These are phyloP conservation scores for Nicotiana attenuata DNA, from an alignment of 257 asterid genomes.

Conservation along the genomic window DNA sequence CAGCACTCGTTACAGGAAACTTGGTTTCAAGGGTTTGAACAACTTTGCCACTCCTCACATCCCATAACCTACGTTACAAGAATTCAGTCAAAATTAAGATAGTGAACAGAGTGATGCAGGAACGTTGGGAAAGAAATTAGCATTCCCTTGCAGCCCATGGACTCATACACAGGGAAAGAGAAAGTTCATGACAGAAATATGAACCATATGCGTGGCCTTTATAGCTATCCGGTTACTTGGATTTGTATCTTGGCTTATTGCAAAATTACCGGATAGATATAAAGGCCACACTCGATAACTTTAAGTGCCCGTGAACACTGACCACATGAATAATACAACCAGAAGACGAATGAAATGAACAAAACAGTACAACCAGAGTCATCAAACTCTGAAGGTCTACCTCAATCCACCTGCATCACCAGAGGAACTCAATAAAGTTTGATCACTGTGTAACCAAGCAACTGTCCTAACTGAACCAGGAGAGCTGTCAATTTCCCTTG, in stretches of 20 bases:
- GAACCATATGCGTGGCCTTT: neutral
- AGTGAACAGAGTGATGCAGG: neutral
- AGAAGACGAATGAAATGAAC: neutral
- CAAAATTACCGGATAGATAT: neutral
- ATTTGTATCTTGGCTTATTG: neutral
- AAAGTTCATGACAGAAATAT: neutral
- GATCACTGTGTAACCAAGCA: constrained; percentile 94
- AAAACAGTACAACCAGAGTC: neutral
- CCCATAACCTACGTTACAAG: constrained; percentile 70
- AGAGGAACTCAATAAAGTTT: constrained; percentile 83
- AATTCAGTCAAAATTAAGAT: neutral
- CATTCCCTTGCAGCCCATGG: neutral
- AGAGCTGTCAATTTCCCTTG: constrained; percentile 80
- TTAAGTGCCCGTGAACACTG: neutral
- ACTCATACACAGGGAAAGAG: neutral
- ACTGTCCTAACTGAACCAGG: constrained; percentile 86
- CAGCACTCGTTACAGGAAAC: constrained; percentile 85
- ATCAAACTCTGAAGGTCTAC: constrained; percentile 23
- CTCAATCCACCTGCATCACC: constrained; percentile 89
- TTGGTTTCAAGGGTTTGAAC: constrained; percentile 86
- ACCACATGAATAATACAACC: neutral
- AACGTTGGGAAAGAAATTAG: neutral
- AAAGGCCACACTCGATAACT: neutral
- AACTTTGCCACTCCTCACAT: constrained; percentile 82
- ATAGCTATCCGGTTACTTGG: neutral